Base-by-base conservation (phyloP, 345 rosid species). In the Lumnitzera littorea region DNA sequence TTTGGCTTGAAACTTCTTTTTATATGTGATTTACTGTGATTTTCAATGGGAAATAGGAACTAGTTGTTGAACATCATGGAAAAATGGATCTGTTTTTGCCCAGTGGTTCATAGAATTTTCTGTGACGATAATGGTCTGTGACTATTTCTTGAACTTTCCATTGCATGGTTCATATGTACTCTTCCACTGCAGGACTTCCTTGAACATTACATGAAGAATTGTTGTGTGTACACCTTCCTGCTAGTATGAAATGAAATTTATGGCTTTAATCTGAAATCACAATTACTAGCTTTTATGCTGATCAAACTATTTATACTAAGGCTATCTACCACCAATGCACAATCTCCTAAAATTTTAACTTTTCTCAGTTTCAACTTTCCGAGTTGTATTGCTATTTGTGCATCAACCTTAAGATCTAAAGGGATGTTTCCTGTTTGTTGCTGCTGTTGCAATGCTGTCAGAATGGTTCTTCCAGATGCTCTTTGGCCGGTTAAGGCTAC, bases 381-480 rank as follows among this genome's bases (percentile, higher is more conserved):
- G 1, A 91, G 83, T 67, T 87, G 74, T 12, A 91, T 56, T 0
- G 84, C 80, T 5, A 89, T 89, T 0, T 89, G 94, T 6, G 98
- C 94, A 49, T 67, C 59, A 0, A 85, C 82, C 67, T 77, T 78
- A 27, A 91, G 85, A 70, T 89, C 86, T 64, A 91, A 71, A 0
- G 98, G 98, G 12, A 89, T 81, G 9, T 75, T 71, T 56, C 98
- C 95, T 2, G 95, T 83, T 65, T 85, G 91, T 71, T 91, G 96
- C 61, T 87, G 92, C 68, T 83, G 78, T 66, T 91, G 95, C 67
- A 91, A 53, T 27, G 95, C 96, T 0, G 82, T 50, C 84, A 91
- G 64, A 53, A 91, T 43, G 20, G 80, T 84, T 75, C 67, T 86
- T 9, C 96, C 98, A 4, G 68, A 79, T 20, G 74, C 82, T 1